Base-by-base conservation (phyloP, 805 yeast genomes). In the Sugiyamaella valdiviana region DNA sequence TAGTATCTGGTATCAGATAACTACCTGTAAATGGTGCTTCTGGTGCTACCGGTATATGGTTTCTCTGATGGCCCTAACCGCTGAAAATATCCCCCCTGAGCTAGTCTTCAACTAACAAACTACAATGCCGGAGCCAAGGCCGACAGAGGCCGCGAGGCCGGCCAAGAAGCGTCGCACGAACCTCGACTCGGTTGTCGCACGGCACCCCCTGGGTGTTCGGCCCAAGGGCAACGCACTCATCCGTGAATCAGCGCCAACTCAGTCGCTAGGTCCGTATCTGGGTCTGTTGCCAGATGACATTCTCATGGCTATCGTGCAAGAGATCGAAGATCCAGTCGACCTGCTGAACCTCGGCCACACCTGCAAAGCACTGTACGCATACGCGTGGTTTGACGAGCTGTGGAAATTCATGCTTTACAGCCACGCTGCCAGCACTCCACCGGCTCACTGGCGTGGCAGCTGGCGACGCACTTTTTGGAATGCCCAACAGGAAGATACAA, bases 361-460 rank as follows among this genome's bases (percentile, higher is more conserved):
- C 2, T 85, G 95, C 2, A 75, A 83, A 50, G 72, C 81, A 5
- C 64, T 83, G 60, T 86, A 82, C 63, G 95, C 91, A 0, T 84
- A 77, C 61, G 60, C 80, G 10, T 80, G 79, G 60, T 83, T 80
- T 59, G 96, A 88, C 54, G 95, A 88, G 44, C 56, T 84, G 20
- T 89, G 96, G 96, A 83, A 83, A 57, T 74, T 71, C 48, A 49
- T 82, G 41, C 80, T 81, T 58, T 66, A 74, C 32, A 36, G 40
- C 20, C 38, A 62, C 39, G 54, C 58, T 5, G 54, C 54, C 9
- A 66, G 71, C 1, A 52, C 57, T 44, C 60, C 64, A 10, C 61
- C 68, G 2, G 53, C 52, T 1, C 54, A 56, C 29, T 88, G 96
- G 96, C 62, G 58, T 24, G 96, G 96, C 0, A 76, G 88, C 1